These are phyloP conservation scores for Lavandula angustifolia DNA, from an alignment of 257 asterid species.

Conservation along the genomic window DNA sequence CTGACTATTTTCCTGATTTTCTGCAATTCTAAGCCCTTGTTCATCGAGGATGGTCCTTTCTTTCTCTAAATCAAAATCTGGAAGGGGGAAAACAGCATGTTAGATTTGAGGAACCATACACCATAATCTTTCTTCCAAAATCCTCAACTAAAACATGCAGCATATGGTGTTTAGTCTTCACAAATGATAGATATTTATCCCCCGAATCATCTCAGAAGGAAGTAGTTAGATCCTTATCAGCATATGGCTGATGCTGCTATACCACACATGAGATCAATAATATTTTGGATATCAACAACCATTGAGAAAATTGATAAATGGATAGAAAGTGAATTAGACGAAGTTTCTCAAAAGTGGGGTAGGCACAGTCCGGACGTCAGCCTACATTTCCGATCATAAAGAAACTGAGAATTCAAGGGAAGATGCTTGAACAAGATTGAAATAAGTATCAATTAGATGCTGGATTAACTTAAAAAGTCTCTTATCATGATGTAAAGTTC, in stretches of 20 bases:
- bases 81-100: slow-evolving; percentile 18
- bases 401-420: background rate
- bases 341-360: slow-evolving; percentile 1
- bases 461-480: background rate
- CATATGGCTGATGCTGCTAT: slow-evolving; percentile 15
- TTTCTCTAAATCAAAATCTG: slow-evolving; percentile 96
- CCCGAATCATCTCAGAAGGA: slow-evolving; percentile 7
- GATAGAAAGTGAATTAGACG: slow-evolving; percentile 4
- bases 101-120: slow-evolving; percentile 9
- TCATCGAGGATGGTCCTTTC: slow-evolving; percentile 86
- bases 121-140: background rate
- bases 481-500: background rate
- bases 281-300: background rate
- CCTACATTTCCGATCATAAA: background rate
- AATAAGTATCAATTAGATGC: background rate
- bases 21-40: slow-evolving; percentile 94
- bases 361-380: slow-evolving; percentile 14
- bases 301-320: background rate
- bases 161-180: slow-evolving; percentile 1
- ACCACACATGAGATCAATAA: background rate
- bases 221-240: slow-evolving; percentile 11
- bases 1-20: slow-evolving; percentile 98
- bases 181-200: background rate
- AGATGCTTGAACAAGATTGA: background rate
- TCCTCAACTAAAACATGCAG: slow-evolving; percentile 5